phyloP scores from a whole-genome alignment of 352 stramenopile species.

The Phytophthora ramorum region DNA sequence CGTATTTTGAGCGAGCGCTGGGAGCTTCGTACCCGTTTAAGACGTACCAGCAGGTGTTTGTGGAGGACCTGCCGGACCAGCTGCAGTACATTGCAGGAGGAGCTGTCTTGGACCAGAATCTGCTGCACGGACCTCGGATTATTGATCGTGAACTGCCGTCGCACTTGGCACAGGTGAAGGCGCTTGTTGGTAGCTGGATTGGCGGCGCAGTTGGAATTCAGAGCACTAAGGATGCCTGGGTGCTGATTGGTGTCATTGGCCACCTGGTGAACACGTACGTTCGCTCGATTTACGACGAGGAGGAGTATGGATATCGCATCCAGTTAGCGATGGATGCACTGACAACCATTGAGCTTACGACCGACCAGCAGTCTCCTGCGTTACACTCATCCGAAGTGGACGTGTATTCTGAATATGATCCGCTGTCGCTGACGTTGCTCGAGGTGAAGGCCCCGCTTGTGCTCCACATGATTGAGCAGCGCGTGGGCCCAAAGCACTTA shows the following conservation, averaged over 20 bases:
- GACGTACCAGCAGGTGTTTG: constrained; percentile 89
- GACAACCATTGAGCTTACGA: constrained; percentile 84
- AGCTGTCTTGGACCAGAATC: constrained; percentile 80
- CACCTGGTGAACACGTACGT: constrained; percentile 88
- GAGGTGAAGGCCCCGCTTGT: constrained; percentile 85
- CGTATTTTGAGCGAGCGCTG: constrained; percentile 80
- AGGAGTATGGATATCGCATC: constrained; percentile 89
- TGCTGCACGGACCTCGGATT: constrained; percentile 77
- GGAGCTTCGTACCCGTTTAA: constrained; percentile 84
- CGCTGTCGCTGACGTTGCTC: constrained; percentile 71
- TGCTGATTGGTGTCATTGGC: constrained; percentile 81
- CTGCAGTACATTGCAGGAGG: constrained; percentile 72
- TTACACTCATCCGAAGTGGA: constrained; percentile 82
- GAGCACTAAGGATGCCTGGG: constrained; percentile 88
- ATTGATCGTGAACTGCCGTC: constrained; percentile 86
- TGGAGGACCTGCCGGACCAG: constrained; percentile 82
- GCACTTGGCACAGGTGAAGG: constrained; percentile 84
- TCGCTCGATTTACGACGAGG: constrained; percentile 77
- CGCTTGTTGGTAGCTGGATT: constrained; percentile 82
- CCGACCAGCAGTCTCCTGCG: constrained; percentile 65
- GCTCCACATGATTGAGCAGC: constrained; percentile 91
- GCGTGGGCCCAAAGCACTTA: constrained; percentile 75
- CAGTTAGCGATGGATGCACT: constrained; percentile 87
- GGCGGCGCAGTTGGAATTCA: constrained; percentile 79
- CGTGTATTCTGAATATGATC: constrained; percentile 86